These are phyloP conservation scores for Sclerotinia borealis DNA, from an alignment of 2,329 filamentous ascomycete species.

Conservation along the genomic window DNA sequence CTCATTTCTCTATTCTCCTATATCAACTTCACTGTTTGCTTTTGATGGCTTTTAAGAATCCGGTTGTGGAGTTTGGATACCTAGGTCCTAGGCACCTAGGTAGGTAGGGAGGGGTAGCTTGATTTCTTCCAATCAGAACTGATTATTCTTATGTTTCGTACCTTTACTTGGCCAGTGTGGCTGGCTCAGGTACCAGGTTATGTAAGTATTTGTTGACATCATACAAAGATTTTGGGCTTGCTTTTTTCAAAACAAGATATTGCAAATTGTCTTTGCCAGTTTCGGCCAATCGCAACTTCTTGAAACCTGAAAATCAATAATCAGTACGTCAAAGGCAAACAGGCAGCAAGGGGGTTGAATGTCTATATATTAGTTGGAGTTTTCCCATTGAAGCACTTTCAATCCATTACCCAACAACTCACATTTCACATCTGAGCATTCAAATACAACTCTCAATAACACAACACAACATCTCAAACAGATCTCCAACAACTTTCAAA, in stretches of 20 bases:
- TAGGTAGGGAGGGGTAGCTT: too few relatives aligned
- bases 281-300: neutral
- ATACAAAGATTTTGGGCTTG: neutral
- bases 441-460: neutral
- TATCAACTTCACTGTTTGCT: too few relatives aligned
- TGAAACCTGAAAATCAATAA: neutral
- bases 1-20: too few relatives aligned
- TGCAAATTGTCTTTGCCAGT: neutral
- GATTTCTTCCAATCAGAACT: too few relatives aligned
- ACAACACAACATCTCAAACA: neutral
- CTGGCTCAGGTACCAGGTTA: too few relatives aligned
- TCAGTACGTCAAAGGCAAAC: neutral
- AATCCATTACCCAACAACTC: neutral
- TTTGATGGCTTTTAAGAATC: too few relatives aligned
- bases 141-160: too few relatives aligned
- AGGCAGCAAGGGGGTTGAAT: neutral
- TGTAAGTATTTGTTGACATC: neutral
- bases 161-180: too few relatives aligned
- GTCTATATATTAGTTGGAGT: neutral
- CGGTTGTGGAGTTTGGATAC: too few relatives aligned
- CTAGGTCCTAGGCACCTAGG: too few relatives aligned
- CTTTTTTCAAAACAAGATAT: neutral
- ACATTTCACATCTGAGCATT: neutral
- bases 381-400: neutral
- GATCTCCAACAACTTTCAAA: constrained; percentile 8